phyloP scores from a whole-genome alignment of 2,329 filamentous ascomycete genomes.

The Sporothrix schenckii region DNA sequence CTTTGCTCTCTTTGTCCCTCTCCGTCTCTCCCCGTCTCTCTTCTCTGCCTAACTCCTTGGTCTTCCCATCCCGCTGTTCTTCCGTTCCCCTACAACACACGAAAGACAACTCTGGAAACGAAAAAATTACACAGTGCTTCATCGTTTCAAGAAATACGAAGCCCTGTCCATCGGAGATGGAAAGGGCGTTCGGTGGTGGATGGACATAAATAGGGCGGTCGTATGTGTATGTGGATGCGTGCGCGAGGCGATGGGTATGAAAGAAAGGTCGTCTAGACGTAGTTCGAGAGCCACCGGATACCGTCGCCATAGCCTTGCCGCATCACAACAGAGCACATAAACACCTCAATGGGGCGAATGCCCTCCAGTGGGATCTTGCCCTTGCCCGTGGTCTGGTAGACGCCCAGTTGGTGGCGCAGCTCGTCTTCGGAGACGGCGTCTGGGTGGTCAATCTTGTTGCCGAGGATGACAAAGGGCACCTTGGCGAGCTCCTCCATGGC shows the following conservation, averaged over 20 bases:
- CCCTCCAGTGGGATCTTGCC: constrained; percentile 87
- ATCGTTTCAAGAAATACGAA: constrained; percentile 21
- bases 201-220: constrained; percentile 3
- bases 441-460: constrained; percentile 99
- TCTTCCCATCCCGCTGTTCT: not conserved
- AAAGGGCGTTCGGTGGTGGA: not conserved
- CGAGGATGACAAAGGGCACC: constrained; percentile 93
- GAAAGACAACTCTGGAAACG: not conserved
- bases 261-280: constrained; percentile 62
- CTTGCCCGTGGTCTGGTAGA: constrained; percentile 97
- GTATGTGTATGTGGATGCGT: not conserved
- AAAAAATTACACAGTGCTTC: constrained; percentile 7
- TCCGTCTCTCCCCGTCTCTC: not conserved
- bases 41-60: not conserved
- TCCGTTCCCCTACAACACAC: constrained; percentile 3
- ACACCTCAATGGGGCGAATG: constrained; percentile 93
- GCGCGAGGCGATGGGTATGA: not conserved
- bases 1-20: constrained; percentile 8
- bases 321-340: constrained; percentile 99
- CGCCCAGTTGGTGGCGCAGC: constrained; percentile 83
- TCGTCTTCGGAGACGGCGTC: constrained; percentile 95
- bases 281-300: constrained; percentile 91
- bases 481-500: constrained; percentile 96
- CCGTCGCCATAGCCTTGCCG: constrained; percentile 91
- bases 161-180: not conserved